Evolutionary conservation across 2,329 filamentous ascomycete genomes (phyloP).

Genomic region (Talaromyces albobiverticillius): DNA sequence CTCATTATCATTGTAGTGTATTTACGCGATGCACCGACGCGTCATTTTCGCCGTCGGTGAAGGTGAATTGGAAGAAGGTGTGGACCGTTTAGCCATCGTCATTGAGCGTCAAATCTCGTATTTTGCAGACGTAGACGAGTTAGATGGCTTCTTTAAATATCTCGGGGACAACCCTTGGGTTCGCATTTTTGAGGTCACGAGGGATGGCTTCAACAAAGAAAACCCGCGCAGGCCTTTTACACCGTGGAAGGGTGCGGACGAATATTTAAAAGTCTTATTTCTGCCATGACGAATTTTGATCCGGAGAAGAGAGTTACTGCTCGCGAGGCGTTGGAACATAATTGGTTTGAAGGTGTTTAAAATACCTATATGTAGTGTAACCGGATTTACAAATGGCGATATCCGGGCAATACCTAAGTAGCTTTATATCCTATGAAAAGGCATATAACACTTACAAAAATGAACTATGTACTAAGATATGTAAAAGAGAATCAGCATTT

Average conservation of each 20-base stretch:
- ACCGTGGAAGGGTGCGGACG: conserved; percentile 37
- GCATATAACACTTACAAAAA: no score
- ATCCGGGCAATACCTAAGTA: no score
- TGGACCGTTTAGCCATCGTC: conserved; percentile 39
- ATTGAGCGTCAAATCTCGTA: conserved; percentile 48
- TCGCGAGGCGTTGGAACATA: conserved; percentile 30
- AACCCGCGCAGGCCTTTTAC: conserved; percentile 44
- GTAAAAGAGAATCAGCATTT: no score
- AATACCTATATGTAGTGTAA: no score
- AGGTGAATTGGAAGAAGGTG: conserved; percentile 29
- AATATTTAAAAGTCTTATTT: conserved; percentile 28
- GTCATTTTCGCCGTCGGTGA: conserved; percentile 41
- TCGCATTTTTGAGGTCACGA: conserved; percentile 35
- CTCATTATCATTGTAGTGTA: conserved; percentile 34
- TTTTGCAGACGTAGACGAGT: conserved; percentile 44
- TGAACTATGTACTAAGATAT: no score
- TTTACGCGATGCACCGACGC: conserved; percentile 44
- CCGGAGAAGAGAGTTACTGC: conserved; percentile 31
- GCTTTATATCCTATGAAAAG: no score
- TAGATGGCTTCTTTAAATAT: conserved; percentile 41
- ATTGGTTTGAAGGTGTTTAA: conserved; percentile 20
- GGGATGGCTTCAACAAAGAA: conserved; percentile 39
- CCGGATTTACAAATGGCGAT: no score
- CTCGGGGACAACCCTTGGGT: conserved; percentile 42
- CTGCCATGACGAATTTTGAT: conserved; percentile 32